A percentile compares a stretch with the other conserved stretches of the same genome.
phyloP scores from a whole-genome alignment of 2,329 filamentous ascomycete species.

The Talaromyces amestolkiae region DNA sequence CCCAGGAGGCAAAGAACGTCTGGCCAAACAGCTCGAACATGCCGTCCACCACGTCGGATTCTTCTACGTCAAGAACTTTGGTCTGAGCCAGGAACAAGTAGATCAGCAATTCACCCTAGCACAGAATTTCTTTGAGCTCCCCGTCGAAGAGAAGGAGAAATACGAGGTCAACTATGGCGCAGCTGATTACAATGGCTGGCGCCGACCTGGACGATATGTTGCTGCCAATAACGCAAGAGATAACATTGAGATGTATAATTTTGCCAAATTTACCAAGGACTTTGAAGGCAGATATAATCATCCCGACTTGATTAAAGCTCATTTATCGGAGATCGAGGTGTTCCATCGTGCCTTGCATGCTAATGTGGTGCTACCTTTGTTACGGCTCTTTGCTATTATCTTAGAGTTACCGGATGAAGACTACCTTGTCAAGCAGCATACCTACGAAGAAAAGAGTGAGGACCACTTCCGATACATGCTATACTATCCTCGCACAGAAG shows the following conservation, averaged over 20 bases:
- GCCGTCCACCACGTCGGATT: conserved; percentile 54
- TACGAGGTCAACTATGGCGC: conserved; percentile 40
- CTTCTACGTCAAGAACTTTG: conserved; percentile 64
- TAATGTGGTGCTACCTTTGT: conserved; percentile 41
- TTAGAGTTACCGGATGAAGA: conserved; percentile 61
- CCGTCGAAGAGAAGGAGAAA: conserved; percentile 59
- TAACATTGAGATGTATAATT: conserved; percentile 60
- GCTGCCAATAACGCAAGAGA: conserved; percentile 35
- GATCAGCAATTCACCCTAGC: conserved; percentile 62
- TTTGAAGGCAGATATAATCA: conserved; percentile 50
- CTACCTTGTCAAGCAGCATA: conserved; percentile 55
- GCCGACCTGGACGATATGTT: conserved; percentile 17
- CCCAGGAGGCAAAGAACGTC: conserved; percentile 54
- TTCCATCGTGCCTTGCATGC: conserved; percentile 38
- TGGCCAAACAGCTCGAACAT: conserved; percentile 56
- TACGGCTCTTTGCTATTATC: conserved; percentile 60
- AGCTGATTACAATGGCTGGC: conserved; percentile 17
- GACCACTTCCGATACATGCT: conserved; percentile 63
- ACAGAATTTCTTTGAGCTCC: conserved; percentile 57
- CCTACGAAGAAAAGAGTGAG: conserved; percentile 58
- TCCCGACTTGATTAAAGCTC: conserved; percentile 48
- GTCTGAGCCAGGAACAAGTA: conserved; percentile 58
- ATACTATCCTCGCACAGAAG: conserved; percentile 51
- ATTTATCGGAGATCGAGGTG: conserved; percentile 55
- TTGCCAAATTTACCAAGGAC: conserved; percentile 54